Conservation (phyloP, 768 basidiomycete species). For the Auriscalpium orientale region DNA sequence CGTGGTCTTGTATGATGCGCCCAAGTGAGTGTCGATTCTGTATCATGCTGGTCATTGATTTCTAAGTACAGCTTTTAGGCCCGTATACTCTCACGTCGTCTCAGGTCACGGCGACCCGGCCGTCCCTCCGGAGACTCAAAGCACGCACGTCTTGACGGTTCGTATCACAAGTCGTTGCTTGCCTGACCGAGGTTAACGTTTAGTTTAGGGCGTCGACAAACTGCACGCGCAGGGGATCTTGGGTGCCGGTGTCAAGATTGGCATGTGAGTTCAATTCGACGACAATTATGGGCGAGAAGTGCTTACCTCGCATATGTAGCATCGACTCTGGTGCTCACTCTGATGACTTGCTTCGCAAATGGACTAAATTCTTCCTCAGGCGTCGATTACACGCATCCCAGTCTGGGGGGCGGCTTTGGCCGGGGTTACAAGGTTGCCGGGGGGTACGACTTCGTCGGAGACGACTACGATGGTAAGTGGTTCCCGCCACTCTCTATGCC, state of each 20-base stretch:
- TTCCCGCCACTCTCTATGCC: background rate
- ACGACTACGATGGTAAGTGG: conserved; percentile 37
- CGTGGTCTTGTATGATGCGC: conserved; percentile 34
- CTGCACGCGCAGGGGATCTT: conserved; percentile 54
- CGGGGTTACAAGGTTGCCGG: conserved; percentile 44
- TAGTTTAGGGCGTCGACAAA: conserved; percentile 48
- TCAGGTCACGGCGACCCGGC: conserved; percentile 33
- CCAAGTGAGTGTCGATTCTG: conserved; percentile 26
- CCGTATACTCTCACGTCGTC: conserved; percentile 35
- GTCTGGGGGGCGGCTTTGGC: conserved; percentile 47
- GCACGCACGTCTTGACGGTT: conserved; percentile 49
- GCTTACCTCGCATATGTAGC: conserved; percentile 19
- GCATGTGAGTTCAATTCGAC: conserved; percentile 35
- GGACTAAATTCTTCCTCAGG: conserved; percentile 18
- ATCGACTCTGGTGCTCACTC: conserved; percentile 32
- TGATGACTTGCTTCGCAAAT: background rate
- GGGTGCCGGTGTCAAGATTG: conserved; percentile 62
- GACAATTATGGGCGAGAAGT: background rate
- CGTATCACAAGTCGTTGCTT: conserved; percentile 5
- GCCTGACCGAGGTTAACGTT: background rate
- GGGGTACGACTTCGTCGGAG: conserved; percentile 53
- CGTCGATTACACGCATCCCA: conserved; percentile 49
- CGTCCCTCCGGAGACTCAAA: conserved; percentile 38
- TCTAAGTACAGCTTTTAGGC: conserved; percentile 23
- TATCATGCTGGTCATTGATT: background rate